Evolutionary conservation across 1,284 basidiomycete species (phyloP).

Genomic region (Fomitopsis pinicola): DNA sequence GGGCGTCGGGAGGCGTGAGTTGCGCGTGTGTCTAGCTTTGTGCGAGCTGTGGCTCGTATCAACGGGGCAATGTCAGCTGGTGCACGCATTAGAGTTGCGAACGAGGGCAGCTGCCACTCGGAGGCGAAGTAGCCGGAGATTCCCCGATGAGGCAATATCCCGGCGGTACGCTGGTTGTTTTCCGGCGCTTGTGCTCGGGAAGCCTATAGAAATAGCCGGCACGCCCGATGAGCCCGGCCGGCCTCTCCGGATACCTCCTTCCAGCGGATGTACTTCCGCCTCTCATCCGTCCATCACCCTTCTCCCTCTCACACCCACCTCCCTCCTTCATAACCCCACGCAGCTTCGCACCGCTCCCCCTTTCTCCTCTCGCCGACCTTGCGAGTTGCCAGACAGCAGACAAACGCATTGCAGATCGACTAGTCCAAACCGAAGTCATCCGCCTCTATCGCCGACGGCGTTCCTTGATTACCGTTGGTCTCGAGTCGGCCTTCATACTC

Average conservation of each 20-base stretch:
- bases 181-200: not conserved
- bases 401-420: not conserved
- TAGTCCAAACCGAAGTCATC: not conserved
- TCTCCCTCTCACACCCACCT: slow-evolving; percentile 4
- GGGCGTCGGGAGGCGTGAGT: not conserved
- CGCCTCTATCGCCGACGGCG: not conserved
- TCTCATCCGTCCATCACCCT: not conserved
- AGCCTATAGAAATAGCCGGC: slow-evolving; percentile 6
- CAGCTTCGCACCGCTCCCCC: not conserved
- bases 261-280: not conserved
- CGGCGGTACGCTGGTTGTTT: not conserved
- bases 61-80: slow-evolving; percentile 2
- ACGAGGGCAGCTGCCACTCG: not conserved
- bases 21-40: not conserved
- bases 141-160: not conserved
- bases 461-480: slow-evolving; percentile 7
- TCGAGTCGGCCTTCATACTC: slow-evolving; percentile 2
- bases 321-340: not conserved
- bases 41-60: slow-evolving; percentile 1
- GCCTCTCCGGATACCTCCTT: slow-evolving; percentile 2
- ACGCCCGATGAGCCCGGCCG: slow-evolving; percentile 1
- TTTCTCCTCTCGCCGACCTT: not conserved
- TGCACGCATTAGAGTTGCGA: not conserved
- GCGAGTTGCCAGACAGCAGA: too few species aligned
- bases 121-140: slow-evolving; percentile 7